Conservation (phyloP, 805 yeast genomes). For the Saccharomycopsis olivae region DNA sequence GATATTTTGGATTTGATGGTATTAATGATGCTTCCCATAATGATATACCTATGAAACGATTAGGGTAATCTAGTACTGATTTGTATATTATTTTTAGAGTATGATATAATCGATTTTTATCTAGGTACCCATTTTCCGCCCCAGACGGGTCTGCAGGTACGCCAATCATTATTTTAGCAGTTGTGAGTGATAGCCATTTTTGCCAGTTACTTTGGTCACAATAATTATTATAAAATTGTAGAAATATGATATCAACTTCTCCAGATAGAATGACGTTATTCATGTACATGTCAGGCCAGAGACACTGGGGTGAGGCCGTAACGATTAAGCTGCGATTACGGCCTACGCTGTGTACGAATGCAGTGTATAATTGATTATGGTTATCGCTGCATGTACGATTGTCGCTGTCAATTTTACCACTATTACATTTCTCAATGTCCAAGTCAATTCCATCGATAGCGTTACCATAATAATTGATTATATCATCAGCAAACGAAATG, state of each 20-base stretch:
- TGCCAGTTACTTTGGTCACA: constrained; percentile 47
- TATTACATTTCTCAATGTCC: constrained; percentile 62
- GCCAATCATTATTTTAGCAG: constrained; percentile 58
- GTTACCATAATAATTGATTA: constrained; percentile 48
- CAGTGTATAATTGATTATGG: constrained; percentile 69
- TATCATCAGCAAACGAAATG: constrained; percentile 37
- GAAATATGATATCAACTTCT: constrained; percentile 53
- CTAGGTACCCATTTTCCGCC: constrained; percentile 13
- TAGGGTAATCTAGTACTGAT: neutral
- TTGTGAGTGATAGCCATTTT: constrained; percentile 60
- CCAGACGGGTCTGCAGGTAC: constrained; percentile 42
- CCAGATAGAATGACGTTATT: constrained; percentile 40
- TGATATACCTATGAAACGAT: constrained; percentile 11
- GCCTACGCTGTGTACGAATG: constrained; percentile 41
- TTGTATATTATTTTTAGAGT: neutral
- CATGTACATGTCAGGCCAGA: constrained; percentile 49
- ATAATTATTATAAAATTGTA: constrained; percentile 65
- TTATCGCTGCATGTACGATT: no score
- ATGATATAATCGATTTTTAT: neutral
- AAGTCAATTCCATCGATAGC: constrained; percentile 87
- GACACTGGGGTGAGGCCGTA: constrained; percentile 76
- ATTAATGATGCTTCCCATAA: constrained; percentile 16
- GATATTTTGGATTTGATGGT: no score
- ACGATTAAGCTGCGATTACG: constrained; percentile 45
- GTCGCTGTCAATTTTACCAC: no score